Conservation (phyloP, 371 early-diverging fungal species). For the Mucor plumbeus region DNA sequence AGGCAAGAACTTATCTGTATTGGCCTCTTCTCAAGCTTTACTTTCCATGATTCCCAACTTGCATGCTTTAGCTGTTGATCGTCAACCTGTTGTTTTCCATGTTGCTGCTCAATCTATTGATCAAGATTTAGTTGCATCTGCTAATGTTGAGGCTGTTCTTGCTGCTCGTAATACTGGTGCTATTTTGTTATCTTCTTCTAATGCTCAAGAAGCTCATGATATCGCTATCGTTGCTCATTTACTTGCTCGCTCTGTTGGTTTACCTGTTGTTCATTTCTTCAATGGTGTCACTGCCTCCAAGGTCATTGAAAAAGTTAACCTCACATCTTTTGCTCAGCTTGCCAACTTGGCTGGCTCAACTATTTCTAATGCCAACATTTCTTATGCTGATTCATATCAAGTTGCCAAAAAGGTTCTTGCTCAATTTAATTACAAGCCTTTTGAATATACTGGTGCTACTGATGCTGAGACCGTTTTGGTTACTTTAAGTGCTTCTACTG, state of each 20-base stretch:
- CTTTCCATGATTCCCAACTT: slow-evolving; percentile 84
- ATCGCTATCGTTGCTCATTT: slow-evolving; percentile 74
- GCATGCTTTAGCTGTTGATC: slow-evolving; percentile 65
- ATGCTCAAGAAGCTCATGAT: slow-evolving; percentile 83
- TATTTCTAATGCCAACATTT: background rate
- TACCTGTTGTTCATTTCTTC: slow-evolving; percentile 80
- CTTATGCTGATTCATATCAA: slow-evolving; percentile 38
- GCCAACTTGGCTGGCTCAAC: slow-evolving; percentile 28
- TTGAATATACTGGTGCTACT: slow-evolving; percentile 80
- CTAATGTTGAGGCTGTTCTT: slow-evolving; percentile 68
- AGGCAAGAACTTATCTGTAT: slow-evolving; percentile 57
- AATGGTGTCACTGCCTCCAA: slow-evolving; percentile 66
- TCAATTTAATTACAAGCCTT: slow-evolving; percentile 68
- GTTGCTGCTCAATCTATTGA: slow-evolving; percentile 74
- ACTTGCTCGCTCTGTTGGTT: slow-evolving; percentile 54
- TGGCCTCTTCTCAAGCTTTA: slow-evolving; percentile 79
- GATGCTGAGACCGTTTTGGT: slow-evolving; percentile 81
- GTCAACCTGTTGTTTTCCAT: slow-evolving; percentile 81
- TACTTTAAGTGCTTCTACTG: slow-evolving; percentile 63
- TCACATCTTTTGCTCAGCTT: slow-evolving; percentile 54
- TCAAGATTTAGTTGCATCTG: slow-evolving; percentile 57
- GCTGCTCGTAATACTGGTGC: slow-evolving; percentile 74
- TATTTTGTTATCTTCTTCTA: slow-evolving; percentile 69
- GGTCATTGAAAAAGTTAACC: slow-evolving; percentile 52
- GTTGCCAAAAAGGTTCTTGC: slow-evolving; percentile 58